Conservation (phyloP, 192 early-diverging fungal species). For the Backusella mclennaniae region DNA sequence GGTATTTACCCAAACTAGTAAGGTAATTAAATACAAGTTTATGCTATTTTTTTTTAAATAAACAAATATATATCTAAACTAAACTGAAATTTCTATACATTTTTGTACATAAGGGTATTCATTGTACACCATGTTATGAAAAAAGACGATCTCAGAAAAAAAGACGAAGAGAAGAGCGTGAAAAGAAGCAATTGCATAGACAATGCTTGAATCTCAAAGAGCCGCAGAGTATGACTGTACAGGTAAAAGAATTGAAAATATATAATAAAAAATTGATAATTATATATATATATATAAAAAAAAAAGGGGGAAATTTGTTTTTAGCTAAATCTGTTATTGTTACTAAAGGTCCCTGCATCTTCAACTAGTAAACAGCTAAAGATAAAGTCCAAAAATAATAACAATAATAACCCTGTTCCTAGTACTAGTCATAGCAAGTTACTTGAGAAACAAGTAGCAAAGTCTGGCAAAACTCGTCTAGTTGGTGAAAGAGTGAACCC, state of each 20-base stretch:
- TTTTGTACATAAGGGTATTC: conserved; percentile 53
- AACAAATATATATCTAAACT: background rate
- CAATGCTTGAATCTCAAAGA: conserved; percentile 6
- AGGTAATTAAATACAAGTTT: conserved; percentile 32
- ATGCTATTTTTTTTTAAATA: background rate
- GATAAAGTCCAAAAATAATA: background rate
- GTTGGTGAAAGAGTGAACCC: background rate
- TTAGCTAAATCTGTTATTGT: conserved; percentile 3
- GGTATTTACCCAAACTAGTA: conserved; percentile 77
- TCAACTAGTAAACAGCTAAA: conserved; percentile 7
- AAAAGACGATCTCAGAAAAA: conserved; percentile 58
- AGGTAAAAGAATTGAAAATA: background rate
- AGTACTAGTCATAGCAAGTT: background rate
- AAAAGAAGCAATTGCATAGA: conserved; percentile 6
- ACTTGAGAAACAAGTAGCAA: background rate
- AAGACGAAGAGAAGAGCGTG: conserved; percentile 48
- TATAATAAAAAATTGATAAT: background rate
- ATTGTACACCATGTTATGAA: conserved; percentile 73
- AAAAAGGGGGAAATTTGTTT: background rate
- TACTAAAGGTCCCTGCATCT: conserved; percentile 9
- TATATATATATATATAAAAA: background rate
- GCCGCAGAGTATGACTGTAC: background rate
- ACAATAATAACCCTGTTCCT: background rate
- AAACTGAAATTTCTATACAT: background rate
- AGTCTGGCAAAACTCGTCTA: background rate